A percentile compares a stretch with the other conserved stretches of the same genome.
Conservation (phyloP, 2,329 filamentous ascomycete species). For the Phoma sp. region DNA sequence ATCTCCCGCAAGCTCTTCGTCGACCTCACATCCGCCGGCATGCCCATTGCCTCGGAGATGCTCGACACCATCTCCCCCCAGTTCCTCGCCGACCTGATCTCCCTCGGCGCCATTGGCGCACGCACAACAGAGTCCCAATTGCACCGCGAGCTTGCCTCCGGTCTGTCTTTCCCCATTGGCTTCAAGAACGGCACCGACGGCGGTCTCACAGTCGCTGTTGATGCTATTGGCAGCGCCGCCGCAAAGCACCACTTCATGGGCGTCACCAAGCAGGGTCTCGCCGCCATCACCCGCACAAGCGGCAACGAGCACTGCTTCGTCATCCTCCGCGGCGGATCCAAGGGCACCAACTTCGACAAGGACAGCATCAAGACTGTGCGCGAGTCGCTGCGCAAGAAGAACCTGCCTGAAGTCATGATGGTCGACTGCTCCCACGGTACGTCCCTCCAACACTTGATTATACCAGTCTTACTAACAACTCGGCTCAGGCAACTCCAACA, state of each 20-base stretch:
- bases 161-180: constrained; percentile 94
- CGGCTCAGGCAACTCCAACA: constrained; percentile 85
- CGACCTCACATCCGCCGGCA: constrained; percentile 83
- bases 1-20: constrained; percentile 93
- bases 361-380: constrained; percentile 81
- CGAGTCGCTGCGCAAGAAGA: constrained; percentile 81
- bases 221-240: constrained; percentile 84
- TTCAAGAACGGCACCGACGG: constrained; percentile 99
- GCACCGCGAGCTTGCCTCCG: constrained; percentile 93
- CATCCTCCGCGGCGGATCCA: constrained; percentile 89
- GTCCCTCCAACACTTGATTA: constrained; percentile 37
- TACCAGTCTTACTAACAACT: constrained; percentile 27
- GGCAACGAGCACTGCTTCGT: constrained; percentile 98
- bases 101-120: constrained; percentile 92
- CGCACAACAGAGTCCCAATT: constrained; percentile 96
- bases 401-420: constrained; percentile 90
- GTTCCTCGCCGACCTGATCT: constrained; percentile 95
- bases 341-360: constrained; percentile 92
- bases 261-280: constrained; percentile 96
- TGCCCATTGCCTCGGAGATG: constrained; percentile 98
- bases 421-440: constrained; percentile 95
- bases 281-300: constrained; percentile 89
- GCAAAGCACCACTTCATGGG: constrained; percentile 97
- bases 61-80: constrained; percentile 98
- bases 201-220: constrained; percentile 87